phyloP scores from a whole-genome alignment of 768 basidiomycete species.

The Collybia mongolica region DNA sequence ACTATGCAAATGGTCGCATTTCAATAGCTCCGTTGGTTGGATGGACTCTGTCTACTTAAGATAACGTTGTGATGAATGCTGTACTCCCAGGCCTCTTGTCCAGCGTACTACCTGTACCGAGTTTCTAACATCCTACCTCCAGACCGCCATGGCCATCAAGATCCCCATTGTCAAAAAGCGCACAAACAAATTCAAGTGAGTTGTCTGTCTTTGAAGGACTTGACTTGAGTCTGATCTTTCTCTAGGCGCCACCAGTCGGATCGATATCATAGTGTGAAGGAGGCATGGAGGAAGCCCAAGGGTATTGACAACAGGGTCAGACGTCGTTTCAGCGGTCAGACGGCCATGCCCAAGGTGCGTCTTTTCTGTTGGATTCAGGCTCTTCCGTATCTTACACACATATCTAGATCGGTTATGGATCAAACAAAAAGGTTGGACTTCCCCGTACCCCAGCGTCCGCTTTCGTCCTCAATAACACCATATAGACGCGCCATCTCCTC shows the following conservation, averaged over 20 bases:
- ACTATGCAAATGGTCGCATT: constrained; percentile 5
- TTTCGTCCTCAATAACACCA: neutral
- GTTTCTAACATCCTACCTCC: constrained; percentile 8
- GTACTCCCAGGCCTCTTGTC: neutral
- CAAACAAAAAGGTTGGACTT: constrained; percentile 72
- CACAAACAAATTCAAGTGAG: constrained; percentile 94
- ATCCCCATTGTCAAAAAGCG: constrained; percentile 88
- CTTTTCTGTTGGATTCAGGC: neutral
- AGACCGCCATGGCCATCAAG: constrained; percentile 54
- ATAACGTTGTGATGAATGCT: constrained; percentile 24
- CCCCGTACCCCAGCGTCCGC: no score
- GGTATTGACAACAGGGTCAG: constrained; percentile 99
- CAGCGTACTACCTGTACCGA: constrained; percentile 14
- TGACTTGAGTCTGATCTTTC: constrained; percentile 6
- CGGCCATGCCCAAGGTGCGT: constrained; percentile 91
- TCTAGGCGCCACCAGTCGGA: constrained; percentile 96
- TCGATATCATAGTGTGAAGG: constrained; percentile 95
- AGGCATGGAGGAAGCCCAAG: constrained; percentile 99
- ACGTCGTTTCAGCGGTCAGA: constrained; percentile 93
- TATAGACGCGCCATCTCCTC: constrained; percentile 87
- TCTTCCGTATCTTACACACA: neutral
- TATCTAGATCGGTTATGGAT: constrained; percentile 79
- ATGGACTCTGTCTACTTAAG: constrained; percentile 27
- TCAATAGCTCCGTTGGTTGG: constrained; percentile 5
- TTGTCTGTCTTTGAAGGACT: constrained; percentile 15